phyloP scores from a whole-genome alignment of 2,329 filamentous ascomycete species.

The Fusarium sp. region DNA sequence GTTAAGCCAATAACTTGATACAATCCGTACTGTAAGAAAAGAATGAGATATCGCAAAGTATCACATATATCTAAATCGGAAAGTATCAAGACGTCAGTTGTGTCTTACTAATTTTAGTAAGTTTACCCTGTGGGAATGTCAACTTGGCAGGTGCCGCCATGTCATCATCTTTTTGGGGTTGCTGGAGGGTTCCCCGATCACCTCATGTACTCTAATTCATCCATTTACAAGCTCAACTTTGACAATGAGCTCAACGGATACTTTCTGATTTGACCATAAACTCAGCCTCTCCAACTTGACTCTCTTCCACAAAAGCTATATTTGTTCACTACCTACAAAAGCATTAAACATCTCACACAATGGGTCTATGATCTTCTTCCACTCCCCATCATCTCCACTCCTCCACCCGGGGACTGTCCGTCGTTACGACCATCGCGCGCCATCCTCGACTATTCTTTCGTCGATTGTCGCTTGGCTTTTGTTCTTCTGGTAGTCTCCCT shows the following conservation, averaged over 20 bases:
- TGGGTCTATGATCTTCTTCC: not conserved
- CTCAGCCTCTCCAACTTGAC: not conserved
- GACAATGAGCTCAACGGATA: not conserved
- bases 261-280: not conserved
- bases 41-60: not conserved
- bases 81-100: not conserved
- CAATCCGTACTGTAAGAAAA: not conserved
- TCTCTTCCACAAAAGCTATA: not conserved
- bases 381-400: slow-evolving; percentile 36
- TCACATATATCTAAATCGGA: not conserved
- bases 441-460: slow-evolving; percentile 19
- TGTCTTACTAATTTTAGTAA: not conserved
- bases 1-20: not conserved
- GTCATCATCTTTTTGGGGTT: slow-evolving; percentile 20
- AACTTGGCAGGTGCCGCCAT: slow-evolving; percentile 8
- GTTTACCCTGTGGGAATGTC: slow-evolving; percentile 6
- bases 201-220: slow-evolving; percentile 13
- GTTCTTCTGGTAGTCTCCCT: not conserved
- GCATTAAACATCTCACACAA: not conserved
- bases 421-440: slow-evolving; percentile 13
- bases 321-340: not conserved
- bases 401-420: slow-evolving; percentile 12
- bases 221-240: slow-evolving; percentile 19
- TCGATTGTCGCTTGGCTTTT: not conserved
- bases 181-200: slow-evolving; percentile 8